These are phyloP conservation scores for Areca catechu DNA, from an alignment of 176 grass and related monocot genomes.

Conservation along the genomic window DNA sequence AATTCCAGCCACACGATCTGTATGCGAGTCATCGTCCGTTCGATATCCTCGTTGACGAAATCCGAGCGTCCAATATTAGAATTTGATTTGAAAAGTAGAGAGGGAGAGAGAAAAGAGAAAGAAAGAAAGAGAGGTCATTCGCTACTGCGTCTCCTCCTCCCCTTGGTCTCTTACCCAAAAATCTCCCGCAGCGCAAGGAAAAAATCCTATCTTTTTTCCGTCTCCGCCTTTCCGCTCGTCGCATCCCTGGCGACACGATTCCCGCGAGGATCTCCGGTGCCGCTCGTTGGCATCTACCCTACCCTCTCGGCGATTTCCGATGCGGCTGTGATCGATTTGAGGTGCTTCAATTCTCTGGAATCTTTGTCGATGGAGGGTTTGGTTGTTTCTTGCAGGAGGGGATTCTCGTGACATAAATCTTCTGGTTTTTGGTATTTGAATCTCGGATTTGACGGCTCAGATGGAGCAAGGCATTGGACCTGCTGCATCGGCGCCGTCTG, in stretches of 20 bases:
- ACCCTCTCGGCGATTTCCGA: not conserved
- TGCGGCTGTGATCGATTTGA: conserved; percentile 26
- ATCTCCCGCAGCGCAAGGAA: conserved; percentile 10
- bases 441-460: conserved; percentile 13
- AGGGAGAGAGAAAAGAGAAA: conserved; percentile 69
- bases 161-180: conserved; percentile 23
- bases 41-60: conserved; percentile 17
- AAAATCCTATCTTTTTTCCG: conserved; percentile 22
- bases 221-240: conserved; percentile 14
- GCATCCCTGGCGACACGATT: conserved; percentile 27
- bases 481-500: conserved; percentile 25
- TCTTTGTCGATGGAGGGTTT: not conserved
- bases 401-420: not conserved
- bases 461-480: conserved; percentile 54
- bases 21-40: not conserved
- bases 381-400: not conserved
- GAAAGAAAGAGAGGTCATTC: conserved; percentile 24
- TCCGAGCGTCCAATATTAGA: conserved; percentile 71
- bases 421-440: not conserved
- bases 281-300: not conserved
- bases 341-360: not conserved
- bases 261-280: conserved; percentile 21
- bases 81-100: conserved; percentile 91
- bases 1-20: conserved; percentile 64
- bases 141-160: conserved; percentile 30